A percentile compares a stretch with the other conserved stretches of the same genome.
These are phyloP conservation scores for Erysimum cheiri DNA, from an alignment of 441 rosid species.

Conservation along the genomic window DNA sequence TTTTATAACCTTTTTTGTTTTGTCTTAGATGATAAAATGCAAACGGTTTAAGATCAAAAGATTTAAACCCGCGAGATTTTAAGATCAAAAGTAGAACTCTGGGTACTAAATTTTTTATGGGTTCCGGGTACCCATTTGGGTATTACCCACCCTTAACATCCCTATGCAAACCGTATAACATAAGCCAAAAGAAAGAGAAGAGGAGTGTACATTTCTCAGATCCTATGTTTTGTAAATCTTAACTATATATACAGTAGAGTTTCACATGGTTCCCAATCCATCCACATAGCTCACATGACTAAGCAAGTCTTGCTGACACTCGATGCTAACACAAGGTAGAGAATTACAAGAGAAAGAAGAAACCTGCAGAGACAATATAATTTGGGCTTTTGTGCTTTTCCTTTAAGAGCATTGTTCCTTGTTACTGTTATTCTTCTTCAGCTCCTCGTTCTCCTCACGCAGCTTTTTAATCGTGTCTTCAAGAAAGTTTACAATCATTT, in stretches of 20 bases:
- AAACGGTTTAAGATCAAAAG: no score
- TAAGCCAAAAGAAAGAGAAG: slow-evolving; percentile 21
- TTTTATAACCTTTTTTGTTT: neutral
- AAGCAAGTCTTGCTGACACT: neutral
- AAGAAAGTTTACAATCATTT: slow-evolving; percentile 60
- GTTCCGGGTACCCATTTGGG: no score
- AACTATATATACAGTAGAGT: neutral
- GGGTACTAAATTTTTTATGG: no score
- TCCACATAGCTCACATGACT: slow-evolving; percentile 2
- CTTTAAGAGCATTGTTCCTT: slow-evolving; percentile 7
- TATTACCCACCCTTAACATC: no score
- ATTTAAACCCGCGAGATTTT: no score
- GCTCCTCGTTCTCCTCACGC: slow-evolving; percentile 59
- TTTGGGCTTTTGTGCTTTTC: neutral
- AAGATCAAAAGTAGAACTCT: no score
- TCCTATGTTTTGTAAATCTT: neutral
- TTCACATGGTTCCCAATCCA: neutral
- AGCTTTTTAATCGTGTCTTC: slow-evolving; percentile 53
- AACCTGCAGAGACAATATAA: neutral
- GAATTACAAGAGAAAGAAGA: slow-evolving; percentile 1
- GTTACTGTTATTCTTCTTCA: slow-evolving; percentile 49
- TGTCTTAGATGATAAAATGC: neutral
- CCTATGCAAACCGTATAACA: neutral
- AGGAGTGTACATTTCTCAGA: neutral
- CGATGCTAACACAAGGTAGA: slow-evolving; percentile 1